Conservation (phyloP, 2,329 filamentous ascomycete genomes). For the Xylariaceae sp. region DNA sequence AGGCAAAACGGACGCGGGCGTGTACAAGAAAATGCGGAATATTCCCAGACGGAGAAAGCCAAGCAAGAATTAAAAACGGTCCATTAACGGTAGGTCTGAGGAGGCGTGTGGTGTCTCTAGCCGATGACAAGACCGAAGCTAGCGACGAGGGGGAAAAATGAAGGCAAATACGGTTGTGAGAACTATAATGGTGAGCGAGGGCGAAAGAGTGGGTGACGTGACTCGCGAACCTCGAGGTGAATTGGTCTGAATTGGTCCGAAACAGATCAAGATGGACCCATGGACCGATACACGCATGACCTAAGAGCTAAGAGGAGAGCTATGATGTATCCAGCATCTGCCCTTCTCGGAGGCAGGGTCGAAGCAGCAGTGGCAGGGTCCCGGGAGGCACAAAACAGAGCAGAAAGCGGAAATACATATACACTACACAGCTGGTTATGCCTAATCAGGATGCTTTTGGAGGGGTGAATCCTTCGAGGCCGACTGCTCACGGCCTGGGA, state of each 20-base stretch:
- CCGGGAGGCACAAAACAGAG: conserved; percentile 33
- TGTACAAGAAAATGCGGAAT: conserved; percentile 26
- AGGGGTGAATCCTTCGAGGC: conserved; percentile 33
- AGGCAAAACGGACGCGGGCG: conserved; percentile 21
- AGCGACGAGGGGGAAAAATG: conserved; percentile 24
- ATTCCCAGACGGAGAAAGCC: conserved; percentile 15
- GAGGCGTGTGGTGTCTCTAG: conserved; percentile 18
- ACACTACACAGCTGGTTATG: neutral
- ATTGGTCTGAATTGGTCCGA: conserved; percentile 26
- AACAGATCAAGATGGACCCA: conserved; percentile 23
- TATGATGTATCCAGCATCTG: conserved; percentile 9
- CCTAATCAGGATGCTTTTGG: conserved; percentile 30
- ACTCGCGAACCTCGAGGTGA: conserved; percentile 25
- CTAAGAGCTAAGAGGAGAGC: conserved; percentile 12
- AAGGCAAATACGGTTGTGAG: conserved; percentile 21
- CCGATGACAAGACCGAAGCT: conserved; percentile 17
- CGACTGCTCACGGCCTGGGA: conserved; percentile 21
- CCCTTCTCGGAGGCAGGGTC: conserved; percentile 35
- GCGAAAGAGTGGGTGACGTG: conserved; percentile 21
- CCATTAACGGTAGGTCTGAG: conserved; percentile 10
- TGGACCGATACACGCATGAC: conserved; percentile 15
- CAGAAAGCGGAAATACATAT: conserved; percentile 46
- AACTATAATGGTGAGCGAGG: conserved; percentile 27
- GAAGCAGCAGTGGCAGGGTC: conserved; percentile 7
- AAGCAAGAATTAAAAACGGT: conserved; percentile 20